Evolutionary conservation across 805 yeast species (phyloP).

Genomic region (Starmerella sirachaensis): DNA sequence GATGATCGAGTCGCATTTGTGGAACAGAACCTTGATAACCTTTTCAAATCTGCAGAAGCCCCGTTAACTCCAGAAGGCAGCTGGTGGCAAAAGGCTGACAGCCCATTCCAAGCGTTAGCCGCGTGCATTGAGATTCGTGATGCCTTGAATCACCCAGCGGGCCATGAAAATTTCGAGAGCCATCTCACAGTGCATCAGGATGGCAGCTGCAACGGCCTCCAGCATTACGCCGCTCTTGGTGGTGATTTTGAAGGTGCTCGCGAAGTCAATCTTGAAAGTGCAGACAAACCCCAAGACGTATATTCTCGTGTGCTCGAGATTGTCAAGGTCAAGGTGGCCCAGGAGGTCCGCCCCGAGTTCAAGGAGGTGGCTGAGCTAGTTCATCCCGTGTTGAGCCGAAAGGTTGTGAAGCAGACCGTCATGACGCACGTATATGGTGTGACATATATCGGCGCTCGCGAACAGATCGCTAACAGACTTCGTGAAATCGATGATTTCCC

Average conservation of each 20-base stretch:
- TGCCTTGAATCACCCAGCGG: conserved; percentile 37
- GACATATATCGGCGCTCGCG: conserved; percentile 83
- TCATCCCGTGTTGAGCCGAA: conserved; percentile 58
- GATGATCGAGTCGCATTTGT: conserved; percentile 40
- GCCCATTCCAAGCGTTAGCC: conserved; percentile 53
- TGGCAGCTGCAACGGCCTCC: conserved; percentile 58
- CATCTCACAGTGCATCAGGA: conserved; percentile 53
- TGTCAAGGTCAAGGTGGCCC: conserved; percentile 35
- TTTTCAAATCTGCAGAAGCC: conserved; percentile 36
- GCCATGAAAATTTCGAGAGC: conserved; percentile 38
- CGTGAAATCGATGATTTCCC: conserved; percentile 45
- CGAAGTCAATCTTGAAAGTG: conserved; percentile 47
- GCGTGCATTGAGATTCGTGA: conserved; percentile 42
- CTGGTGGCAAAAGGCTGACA: conserved; percentile 50
- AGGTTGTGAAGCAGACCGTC: conserved; percentile 90
- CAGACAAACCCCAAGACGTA: conserved; percentile 51
- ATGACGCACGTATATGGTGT: conserved; percentile 99
- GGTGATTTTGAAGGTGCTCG: conserved; percentile 55
- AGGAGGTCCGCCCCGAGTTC: conserved; percentile 31
- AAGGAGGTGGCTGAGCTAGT: conserved; percentile 31
- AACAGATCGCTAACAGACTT: conserved; percentile 73
- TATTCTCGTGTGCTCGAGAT: conserved; percentile 44
- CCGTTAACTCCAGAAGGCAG: conserved; percentile 33
- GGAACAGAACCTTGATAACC: conserved; percentile 36
- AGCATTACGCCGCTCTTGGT: conserved; percentile 62